Evolutionary conservation across 192 early-diverging fungal genomes (phyloP), one percentile per base, ranked within the genome.

Genomic region (Coemansia sp.): DNA sequence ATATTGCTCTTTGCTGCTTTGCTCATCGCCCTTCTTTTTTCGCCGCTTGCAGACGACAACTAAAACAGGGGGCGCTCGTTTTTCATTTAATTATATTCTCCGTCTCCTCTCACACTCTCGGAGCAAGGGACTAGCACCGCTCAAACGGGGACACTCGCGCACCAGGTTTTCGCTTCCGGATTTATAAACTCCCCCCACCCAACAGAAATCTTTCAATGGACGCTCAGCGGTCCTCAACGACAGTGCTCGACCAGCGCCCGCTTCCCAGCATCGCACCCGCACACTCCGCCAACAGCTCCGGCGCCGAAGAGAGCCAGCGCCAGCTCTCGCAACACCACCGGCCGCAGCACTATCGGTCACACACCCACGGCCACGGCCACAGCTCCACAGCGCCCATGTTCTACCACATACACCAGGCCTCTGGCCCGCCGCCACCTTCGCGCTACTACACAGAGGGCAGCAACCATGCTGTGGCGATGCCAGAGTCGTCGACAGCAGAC

Each of bases 391-490:
- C 56, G 20, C 56, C 56, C n/a, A 14, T 58, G 33, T 58, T 58
- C 34, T 58, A 58, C 56, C 56, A 58, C 56, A 37, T 58, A 20
- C 56, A 58, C 56, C 56, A 58, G 20, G 56, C 56, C 2, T 5
- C 56, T 3, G 56, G 56, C 2, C 56, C 56, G 33, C 56, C 56
- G 8, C 56, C 56, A 18, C 56, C 56, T 9, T 58, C 56, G 56
- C 56, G 56, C n/a, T 58, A 58, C 56, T 58, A 58, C 56, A 12
- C 33, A n/a, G 56, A 58, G 2, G 33, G 56, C 56, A 56, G 26
- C 52, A 28, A 16, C 25, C 16, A 26, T 6, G 26, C 12, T 12
- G 52, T 14, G 26, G n/a, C 48, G 11, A 28, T 52, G 48, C 43
- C 8, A 7, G 25, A 28, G 23, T 28, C 25, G 47, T 25, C 47